A percentile compares a stretch with the other conserved stretches of the same genome.
These are phyloP conservation scores for Epichloe elymi DNA, from an alignment of 2,329 filamentous ascomycete genomes.

Conservation along the genomic window DNA sequence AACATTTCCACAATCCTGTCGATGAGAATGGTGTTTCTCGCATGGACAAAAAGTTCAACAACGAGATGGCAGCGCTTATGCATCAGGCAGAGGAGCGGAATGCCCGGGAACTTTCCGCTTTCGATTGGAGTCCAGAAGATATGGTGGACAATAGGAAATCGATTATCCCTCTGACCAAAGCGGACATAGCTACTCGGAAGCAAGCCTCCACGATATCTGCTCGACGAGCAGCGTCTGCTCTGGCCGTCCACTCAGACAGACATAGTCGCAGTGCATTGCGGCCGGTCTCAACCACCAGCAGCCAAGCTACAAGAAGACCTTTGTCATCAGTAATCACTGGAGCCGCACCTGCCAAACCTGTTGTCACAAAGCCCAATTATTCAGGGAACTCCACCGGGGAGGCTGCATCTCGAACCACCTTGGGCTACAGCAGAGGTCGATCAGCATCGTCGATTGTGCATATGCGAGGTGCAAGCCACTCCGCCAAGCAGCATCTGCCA, in stretches of 20 bases:
- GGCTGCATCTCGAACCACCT: slow-evolving; percentile 62
- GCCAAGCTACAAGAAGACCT: slow-evolving; percentile 12
- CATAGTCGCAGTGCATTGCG: not conserved
- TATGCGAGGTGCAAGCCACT: slow-evolving; percentile 9
- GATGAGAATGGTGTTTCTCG: slow-evolving; percentile 55
- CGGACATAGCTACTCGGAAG: slow-evolving; percentile 5
- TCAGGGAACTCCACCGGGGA: slow-evolving; percentile 51
- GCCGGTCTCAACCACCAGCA: not conserved
- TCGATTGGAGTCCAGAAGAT: slow-evolving; percentile 47
- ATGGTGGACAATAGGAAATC: slow-evolving; percentile 30
- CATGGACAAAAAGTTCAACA: slow-evolving; percentile 46
- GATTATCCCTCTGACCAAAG: not conserved
- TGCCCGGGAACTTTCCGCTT: slow-evolving; percentile 48
- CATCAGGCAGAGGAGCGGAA: slow-evolving; percentile 54
- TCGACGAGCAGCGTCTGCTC: slow-evolving; percentile 38
- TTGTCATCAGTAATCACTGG: slow-evolving; percentile 18
- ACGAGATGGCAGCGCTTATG: slow-evolving; percentile 35
- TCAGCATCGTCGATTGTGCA: slow-evolving; percentile 35
- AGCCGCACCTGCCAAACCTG: slow-evolving; percentile 22
- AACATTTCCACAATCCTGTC: slow-evolving; percentile 46
- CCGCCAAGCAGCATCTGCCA: slow-evolving; percentile 7
- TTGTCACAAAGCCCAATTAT: slow-evolving; percentile 32
- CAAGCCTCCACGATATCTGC: slow-evolving; percentile 24
- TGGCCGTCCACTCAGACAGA: slow-evolving; percentile 27
- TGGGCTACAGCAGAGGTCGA: slow-evolving; percentile 75